Evolutionary conservation across 176 grass and related monocot species (phyloP).

Genomic region (Hsuehochloa calcarea): DNA sequence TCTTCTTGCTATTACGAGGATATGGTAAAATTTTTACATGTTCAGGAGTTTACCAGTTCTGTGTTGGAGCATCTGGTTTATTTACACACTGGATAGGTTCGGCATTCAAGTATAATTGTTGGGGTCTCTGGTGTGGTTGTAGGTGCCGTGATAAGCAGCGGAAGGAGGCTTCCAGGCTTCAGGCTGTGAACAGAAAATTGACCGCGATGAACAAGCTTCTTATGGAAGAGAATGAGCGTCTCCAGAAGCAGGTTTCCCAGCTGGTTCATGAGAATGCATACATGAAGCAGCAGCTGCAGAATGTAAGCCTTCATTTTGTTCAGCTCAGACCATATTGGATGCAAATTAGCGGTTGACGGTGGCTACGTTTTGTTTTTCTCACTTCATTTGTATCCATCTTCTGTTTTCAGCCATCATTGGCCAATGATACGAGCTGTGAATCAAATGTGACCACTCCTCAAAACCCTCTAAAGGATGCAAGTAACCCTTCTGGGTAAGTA

Average conservation of each 20-base stretch:
- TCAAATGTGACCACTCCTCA: slow-evolving; percentile 76
- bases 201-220: slow-evolving; percentile 97
- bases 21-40: not conserved
- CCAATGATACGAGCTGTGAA: slow-evolving; percentile 85
- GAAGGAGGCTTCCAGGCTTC: slow-evolving; percentile 88
- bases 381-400: not conserved
- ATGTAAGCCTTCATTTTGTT: slow-evolving; percentile 47
- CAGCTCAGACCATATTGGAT: not conserved
- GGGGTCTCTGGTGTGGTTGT: not conserved
- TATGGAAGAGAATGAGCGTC: slow-evolving; percentile 96
- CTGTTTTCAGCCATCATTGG: slow-evolving; percentile 55
- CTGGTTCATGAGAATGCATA: slow-evolving; percentile 83
- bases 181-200: slow-evolving; percentile 94
- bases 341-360: not conserved
- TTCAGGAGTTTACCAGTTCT: not conserved
- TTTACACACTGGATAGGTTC: not conserved
- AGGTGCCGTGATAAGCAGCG: slow-evolving; percentile 97
- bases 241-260: slow-evolving; percentile 96
- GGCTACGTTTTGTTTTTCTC: not conserved
- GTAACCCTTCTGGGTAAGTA: slow-evolving; percentile 90
- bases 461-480: slow-evolving; percentile 78
- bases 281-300: slow-evolving; percentile 93
- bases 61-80: not conserved
- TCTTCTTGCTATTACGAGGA: slow-evolving; percentile 21
- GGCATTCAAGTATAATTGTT: not conserved